These are phyloP conservation scores for Cercospora canescens DNA, from an alignment of 2,329 filamentous ascomycete species.

Conservation along the genomic window DNA sequence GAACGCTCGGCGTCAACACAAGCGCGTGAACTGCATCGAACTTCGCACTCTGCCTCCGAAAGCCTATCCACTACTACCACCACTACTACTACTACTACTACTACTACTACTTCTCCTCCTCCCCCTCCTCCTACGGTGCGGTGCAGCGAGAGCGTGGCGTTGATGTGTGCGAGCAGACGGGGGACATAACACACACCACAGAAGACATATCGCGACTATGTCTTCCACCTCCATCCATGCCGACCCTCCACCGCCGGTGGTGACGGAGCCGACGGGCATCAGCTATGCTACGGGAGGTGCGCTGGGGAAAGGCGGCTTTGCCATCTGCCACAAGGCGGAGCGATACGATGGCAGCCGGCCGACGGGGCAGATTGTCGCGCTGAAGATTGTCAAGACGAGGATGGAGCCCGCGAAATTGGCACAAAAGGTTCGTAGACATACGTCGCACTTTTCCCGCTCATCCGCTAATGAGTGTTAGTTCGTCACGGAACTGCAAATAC, in stretches of 20 bases:
- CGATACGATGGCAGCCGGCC: slow-evolving; percentile 56
- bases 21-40: background rate
- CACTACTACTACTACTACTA: background rate
- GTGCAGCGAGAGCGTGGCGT: background rate
- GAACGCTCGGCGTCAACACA: background rate
- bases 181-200: slow-evolving; percentile 9
- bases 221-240: slow-evolving; percentile 47
- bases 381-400: slow-evolving; percentile 81
- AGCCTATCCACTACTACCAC: background rate
- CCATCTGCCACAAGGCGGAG: slow-evolving; percentile 75
- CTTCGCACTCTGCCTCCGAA: slow-evolving; percentile 3
- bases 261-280: slow-evolving; percentile 68
- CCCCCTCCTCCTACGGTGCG: background rate
- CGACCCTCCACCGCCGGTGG: slow-evolving; percentile 56
- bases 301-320: slow-evolving; percentile 79
- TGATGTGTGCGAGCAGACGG: slow-evolving; percentile 13
- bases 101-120: no score
- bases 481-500: slow-evolving; percentile 87
- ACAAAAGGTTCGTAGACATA: slow-evolving; percentile 63
- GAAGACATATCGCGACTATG: slow-evolving; percentile 18
- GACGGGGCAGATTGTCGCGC: slow-evolving; percentile 67
- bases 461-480: slow-evolving; percentile 51
- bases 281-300: slow-evolving; percentile 73
- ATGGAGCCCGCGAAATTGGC: slow-evolving; percentile 79
- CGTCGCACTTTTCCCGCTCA: background rate